phyloP scores from a whole-genome alignment of 2,329 filamentous ascomycete species.

The Kalmusia sp. region DNA sequence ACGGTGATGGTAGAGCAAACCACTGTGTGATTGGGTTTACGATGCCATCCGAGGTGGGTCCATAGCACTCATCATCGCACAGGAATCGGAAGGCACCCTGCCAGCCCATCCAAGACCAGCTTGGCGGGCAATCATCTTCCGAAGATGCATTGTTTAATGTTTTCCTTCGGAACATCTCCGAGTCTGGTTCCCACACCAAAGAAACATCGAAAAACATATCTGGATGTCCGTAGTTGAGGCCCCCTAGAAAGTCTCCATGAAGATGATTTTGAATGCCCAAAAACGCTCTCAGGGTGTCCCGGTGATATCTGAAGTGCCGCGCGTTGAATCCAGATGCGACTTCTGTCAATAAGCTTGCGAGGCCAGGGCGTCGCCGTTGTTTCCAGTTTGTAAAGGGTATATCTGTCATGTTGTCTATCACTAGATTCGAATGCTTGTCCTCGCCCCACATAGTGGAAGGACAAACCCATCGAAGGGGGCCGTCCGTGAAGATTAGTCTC shows the following conservation, averaged over 20 bases:
- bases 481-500: background rate
- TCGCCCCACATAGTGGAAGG: background rate
- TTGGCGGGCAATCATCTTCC: background rate
- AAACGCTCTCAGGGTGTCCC: background rate
- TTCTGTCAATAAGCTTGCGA: background rate
- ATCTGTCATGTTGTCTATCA: background rate
- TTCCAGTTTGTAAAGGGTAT: background rate
- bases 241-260: background rate
- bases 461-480: background rate
- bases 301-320: background rate
- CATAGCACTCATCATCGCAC: background rate
- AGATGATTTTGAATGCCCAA: background rate
- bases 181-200: background rate
- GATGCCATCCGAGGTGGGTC: background rate
- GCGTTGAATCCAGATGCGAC: background rate
- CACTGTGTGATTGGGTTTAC: background rate
- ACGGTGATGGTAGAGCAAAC: background rate
- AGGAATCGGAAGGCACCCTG: background rate
- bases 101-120: background rate
- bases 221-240: background rate
- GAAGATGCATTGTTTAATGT: background rate
- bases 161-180: background rate
- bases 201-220: background rate
- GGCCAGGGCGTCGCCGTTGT: background rate
- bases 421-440: background rate